Evolutionary conservation across 768 basidiomycete genomes (phyloP).

Genomic region (Psilocybe subaeruginosa): DNA sequence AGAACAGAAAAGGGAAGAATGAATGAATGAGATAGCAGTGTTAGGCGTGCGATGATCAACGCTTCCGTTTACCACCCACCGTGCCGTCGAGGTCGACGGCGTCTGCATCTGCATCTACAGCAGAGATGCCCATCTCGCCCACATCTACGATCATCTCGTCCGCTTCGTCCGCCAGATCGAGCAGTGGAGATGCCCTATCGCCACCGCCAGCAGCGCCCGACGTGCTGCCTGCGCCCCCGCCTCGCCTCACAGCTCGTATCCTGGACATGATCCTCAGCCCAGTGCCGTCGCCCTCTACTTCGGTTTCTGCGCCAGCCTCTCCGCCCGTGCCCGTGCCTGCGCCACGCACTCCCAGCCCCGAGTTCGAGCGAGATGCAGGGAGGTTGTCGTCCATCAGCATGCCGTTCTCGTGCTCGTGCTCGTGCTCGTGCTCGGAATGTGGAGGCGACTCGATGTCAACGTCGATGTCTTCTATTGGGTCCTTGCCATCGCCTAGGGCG

Average conservation of each 20-base stretch:
- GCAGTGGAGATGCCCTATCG: constrained; percentile 15
- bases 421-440: constrained; percentile 10
- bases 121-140: constrained; percentile 15
- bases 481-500: constrained; percentile 16
- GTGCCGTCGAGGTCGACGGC: constrained; percentile 32
- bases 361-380: constrained; percentile 22
- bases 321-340: constrained; percentile 13
- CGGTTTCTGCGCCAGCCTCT: constrained; percentile 38
- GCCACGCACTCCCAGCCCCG: constrained; percentile 22
- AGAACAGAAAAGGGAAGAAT: background rate
- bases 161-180: constrained; percentile 19
- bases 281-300: constrained; percentile 37
- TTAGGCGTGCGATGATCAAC: constrained; percentile 20
- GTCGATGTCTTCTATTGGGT: constrained; percentile 15
- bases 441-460: constrained; percentile 23
- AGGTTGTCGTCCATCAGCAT: constrained; percentile 16
- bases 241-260: constrained; percentile 16
- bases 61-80: constrained; percentile 39
- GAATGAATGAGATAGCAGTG: background rate
- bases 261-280: constrained; percentile 21
- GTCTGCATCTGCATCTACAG: constrained; percentile 13
- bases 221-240: constrained; percentile 1
- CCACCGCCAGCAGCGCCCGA: constrained; percentile 17
- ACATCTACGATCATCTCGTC: constrained; percentile 23
- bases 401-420: constrained; percentile 7